Conservation (phyloP, 352 stramenopile species). For the Phytophthora citrophthora region DNA sequence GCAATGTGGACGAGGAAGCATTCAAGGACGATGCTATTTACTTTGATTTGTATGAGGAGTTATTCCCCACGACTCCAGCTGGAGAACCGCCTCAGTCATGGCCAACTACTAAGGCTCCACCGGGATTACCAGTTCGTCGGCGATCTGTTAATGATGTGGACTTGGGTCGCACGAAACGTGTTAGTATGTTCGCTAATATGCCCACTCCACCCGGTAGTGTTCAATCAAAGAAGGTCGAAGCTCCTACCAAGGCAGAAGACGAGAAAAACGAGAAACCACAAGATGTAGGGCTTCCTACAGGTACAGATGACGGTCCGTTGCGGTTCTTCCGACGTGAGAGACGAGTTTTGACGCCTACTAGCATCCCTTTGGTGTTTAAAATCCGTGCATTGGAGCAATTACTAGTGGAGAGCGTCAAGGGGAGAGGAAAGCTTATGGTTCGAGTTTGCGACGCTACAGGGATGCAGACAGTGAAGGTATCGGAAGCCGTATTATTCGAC, state of each 20-base stretch:
- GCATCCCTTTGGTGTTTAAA: conserved; percentile 50
- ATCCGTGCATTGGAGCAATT: conserved; percentile 64
- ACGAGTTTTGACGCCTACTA: conserved; percentile 23
- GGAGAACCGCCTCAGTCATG: conserved; percentile 21
- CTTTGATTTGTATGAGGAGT: conserved; percentile 70
- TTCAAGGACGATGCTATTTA: conserved; percentile 69
- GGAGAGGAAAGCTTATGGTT: conserved; percentile 61
- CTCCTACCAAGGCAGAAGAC: neutral
- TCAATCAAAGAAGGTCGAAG: conserved; percentile 3
- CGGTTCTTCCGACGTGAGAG: conserved; percentile 54
- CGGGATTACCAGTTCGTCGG: conserved; percentile 20
- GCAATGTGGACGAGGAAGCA: conserved; percentile 48
- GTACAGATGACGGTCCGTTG: conserved; percentile 15
- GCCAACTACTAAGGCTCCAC: conserved; percentile 15
- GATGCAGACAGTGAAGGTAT: conserved; percentile 51
- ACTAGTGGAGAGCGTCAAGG: conserved; percentile 57
- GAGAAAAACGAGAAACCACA: conserved; percentile 9
- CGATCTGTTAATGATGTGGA: conserved; percentile 43
- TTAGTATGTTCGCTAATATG: conserved; percentile 45
- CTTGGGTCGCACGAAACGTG: conserved; percentile 22
- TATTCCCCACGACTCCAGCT: conserved; percentile 40
- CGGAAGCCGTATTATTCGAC: conserved; percentile 72
- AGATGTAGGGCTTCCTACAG: conserved; percentile 14
- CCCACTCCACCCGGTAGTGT: conserved; percentile 7
- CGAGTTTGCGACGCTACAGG: conserved; percentile 64